Evolutionary conservation across 2,329 filamentous ascomycete species (phyloP), one percentile per base, ranked within the genome.

Genomic region (Apiospora hydei): DNA sequence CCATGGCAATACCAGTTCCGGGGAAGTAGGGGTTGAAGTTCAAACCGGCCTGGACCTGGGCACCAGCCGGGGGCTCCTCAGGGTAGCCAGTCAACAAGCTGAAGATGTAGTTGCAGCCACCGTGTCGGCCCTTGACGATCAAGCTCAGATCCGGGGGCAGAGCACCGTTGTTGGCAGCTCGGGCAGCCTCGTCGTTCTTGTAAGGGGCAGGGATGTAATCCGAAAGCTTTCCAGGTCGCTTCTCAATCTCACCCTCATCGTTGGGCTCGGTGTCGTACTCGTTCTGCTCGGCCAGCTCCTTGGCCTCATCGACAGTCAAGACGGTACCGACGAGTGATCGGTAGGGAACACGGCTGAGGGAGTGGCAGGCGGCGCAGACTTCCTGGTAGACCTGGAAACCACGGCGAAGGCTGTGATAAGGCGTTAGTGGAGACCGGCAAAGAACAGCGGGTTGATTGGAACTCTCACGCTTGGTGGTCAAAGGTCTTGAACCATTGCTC

Each of bases 11-110:
- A 83, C 96, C 96, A 78, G 96, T 98, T 82, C 96, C 96, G 72
- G 96, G 96, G 92, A 99, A 99, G 90, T 98, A 99, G 74, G 96
- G 96, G 91, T 99, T 99, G 91, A 99, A 99, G 92, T 98, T 98
- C 85, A 99, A 92, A 81, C 96, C 96, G 74, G 92, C 91, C 79
- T 91, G 92, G 73, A 99, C 93, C 79, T 89, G 87, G 75, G 94
- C 95, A 82, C 96, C 96, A 69, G 96, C 94, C 70, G 96, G 96
- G 73, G 94, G 89, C 86, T 99, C 96, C 78, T 99, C 96, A 73
- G 96, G 96, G 86, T 99, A 99, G 78, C 96, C 96, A 71, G 96
- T 99, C 82, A 99, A 87, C 84, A 99, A 89, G 84, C 88, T 94
- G 91, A 98, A 99, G 87, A 99, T 94, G 90, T 99, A 99, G 88